A percentile compares a stretch with the other conserved stretches of the same genome.
Evolutionary conservation across 1,284 basidiomycete species (phyloP).

Genomic region (Sanghuangporus weigelae): DNA sequence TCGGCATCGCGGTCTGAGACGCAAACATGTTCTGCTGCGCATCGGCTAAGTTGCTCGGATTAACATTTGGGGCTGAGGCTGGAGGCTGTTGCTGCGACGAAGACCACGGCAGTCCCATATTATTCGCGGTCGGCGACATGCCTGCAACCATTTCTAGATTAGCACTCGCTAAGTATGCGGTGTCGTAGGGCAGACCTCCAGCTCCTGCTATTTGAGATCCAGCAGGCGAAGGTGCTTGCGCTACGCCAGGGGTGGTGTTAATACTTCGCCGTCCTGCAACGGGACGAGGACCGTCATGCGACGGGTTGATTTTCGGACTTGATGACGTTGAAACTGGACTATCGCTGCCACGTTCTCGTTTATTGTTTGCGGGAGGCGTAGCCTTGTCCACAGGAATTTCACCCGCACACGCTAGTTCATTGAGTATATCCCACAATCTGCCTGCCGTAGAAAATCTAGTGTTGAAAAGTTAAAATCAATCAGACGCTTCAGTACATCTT

Average conservation of each 20-base stretch:
- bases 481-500: not conserved
- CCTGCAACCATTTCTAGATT: slow-evolving; percentile 11
- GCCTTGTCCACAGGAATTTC: slow-evolving; percentile 56
- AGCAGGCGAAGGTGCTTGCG: not conserved
- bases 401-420: slow-evolving; percentile 61
- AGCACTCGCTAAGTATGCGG: slow-evolving; percentile 8
- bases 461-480: slow-evolving; percentile 3
- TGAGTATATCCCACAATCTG: slow-evolving; percentile 54
- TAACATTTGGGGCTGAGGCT: not conserved
- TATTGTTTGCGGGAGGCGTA: slow-evolving; percentile 41
- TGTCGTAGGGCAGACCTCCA: slow-evolving; percentile 11
- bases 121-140: not conserved
- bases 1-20: slow-evolving; percentile 10
- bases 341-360: slow-evolving; percentile 58
- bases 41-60: not conserved
- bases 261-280: slow-evolving; percentile 26
- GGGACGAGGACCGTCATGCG: slow-evolving; percentile 20
- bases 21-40: slow-evolving; percentile 3
- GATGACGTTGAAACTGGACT: slow-evolving; percentile 27
- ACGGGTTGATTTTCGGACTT: slow-evolving; percentile 21
- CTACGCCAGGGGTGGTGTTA: not conserved
- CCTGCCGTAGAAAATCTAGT: slow-evolving; percentile 45
- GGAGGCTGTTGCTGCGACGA: not conserved
- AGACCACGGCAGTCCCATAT: not conserved
- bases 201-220: slow-evolving; percentile 4